Base-by-base conservation (phyloP, 352 stramenopile species). In the Phytophthora rubi region DNA sequence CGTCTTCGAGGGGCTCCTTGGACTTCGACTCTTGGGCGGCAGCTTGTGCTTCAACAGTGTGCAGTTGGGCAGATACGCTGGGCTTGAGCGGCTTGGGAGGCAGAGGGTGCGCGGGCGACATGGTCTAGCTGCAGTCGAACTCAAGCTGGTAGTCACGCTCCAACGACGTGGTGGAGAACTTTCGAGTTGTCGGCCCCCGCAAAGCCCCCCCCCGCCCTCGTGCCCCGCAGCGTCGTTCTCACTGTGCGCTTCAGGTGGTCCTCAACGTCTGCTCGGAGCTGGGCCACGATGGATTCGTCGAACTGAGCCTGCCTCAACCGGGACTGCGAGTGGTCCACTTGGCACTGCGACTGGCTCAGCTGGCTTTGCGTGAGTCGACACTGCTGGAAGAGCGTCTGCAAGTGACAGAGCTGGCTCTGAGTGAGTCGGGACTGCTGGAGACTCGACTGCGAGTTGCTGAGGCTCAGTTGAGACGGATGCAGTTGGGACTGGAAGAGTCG, bases 71-170 rank as follows among this genome's bases (percentile, higher is more conserved):
- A 21, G 18, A 21, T 21, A 21, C 18, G 18, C 18, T 21, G 18
- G 18, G 18, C 18, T 21, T 21, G 18, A 75, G 54, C 0, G 77
- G 74, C 56, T 73, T 73, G 0, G 83, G 83, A 28, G 81, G 80
- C 57, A 89, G 54, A 49, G 83, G 83, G 8, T 81, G 68, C 10
- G 72, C 68, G 2, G 70, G 71, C 52, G 75, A 81, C 68, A 73
- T 71, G 13, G 81, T 86, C 49, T 75, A 57, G 58, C 59, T 81
- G 0, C 73, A 63, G 44, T 86, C 81, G 26, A 85, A 91, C 48
- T 82, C 58, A 18, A 76, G 72, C 42, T 73, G 69, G 55, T 91
- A 89, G 70, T 89, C 81, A 8, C 77, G 83, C 52, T 80, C 70
- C 15, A 73, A 16, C 5, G 73, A 66, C 4, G 76, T 73, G 15